Evolutionary conservation across 2,329 filamentous ascomycete species (phyloP), one percentile per base, ranked within the genome.

Genomic region (Nannizziopsis arthrosporioides): DNA sequence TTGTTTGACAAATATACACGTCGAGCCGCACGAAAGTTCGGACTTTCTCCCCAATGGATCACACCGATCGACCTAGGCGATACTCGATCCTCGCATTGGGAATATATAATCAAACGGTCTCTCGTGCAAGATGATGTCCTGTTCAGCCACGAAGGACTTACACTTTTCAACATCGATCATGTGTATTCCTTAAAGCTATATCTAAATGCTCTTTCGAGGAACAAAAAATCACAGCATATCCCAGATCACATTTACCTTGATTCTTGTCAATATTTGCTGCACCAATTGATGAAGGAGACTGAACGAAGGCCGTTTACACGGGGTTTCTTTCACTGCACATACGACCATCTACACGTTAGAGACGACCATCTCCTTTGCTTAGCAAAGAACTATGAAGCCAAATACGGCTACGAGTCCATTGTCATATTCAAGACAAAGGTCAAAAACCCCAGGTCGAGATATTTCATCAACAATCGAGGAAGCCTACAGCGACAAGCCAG

Each of bases 131-230:
- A 69, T 48, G 66, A 70, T 46, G 62, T 70, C 31, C 57, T 70
- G 31, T 69, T 68, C 57, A 66, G 63, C 48, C 63, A 66, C 39
- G 68, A 71, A 50, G 68, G 68, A 1, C 55, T 71, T 31, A 69
- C 68, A 0, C 53, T 71, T 6, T 58, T 71, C 9, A 69, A 64
- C 46, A 65, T 70, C 53, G 68, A 71, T 55, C 66, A 67, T 35
- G 66, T 70, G 48, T 69, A 69, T 49, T 69, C 63, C 11, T 63
- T 71, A 52, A 71, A 71, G 51, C 65, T 64, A 27, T 59, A 65
- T 12, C 60, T 71, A 6, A 67, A 62, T 48, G 59, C 65, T 5
- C 59, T 70, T 10, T 66, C 67, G 3, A 54, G 49, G 14, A 47
- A 54, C 34, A 54, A 52, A 11, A 58, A 27, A 27, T 27, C 56